Evolutionary conservation across 2,329 filamentous ascomycete genomes (phyloP).

Genomic region (Phialophora tarda): DNA sequence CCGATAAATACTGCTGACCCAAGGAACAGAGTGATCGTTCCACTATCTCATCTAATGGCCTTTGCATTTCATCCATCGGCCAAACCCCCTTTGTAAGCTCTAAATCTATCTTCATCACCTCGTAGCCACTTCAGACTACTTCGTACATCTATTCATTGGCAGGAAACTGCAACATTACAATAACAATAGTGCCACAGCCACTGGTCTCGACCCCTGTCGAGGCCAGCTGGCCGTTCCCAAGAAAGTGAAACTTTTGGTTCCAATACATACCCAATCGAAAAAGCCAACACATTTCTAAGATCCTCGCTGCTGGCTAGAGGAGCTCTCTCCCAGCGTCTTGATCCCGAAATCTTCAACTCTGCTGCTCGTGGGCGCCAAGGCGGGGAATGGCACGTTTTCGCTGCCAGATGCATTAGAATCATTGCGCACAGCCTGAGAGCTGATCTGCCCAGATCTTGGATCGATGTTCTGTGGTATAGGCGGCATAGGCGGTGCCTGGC

Average conservation of each 20-base stretch:
- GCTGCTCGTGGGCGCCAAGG: constrained; percentile 16
- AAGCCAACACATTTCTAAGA: not conserved
- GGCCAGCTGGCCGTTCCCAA: not conserved
- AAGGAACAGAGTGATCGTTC: not conserved
- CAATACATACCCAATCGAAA: not conserved
- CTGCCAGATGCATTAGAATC: constrained; percentile 22
- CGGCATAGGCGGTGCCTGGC: constrained; percentile 29
- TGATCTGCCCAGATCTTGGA: constrained; percentile 36
- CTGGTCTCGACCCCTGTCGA: not conserved
- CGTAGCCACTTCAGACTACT: constrained; percentile 13
- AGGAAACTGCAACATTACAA: not conserved
- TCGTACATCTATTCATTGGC: constrained; percentile 14
- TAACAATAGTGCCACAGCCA: not conserved
- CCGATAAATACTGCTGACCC: not conserved
- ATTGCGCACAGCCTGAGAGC: constrained; percentile 34
- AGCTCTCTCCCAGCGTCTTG: constrained; percentile 14
- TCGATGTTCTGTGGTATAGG: constrained; percentile 23
- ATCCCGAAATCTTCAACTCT: constrained; percentile 27
- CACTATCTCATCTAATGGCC: not conserved
- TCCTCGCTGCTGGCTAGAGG: constrained; percentile 6
- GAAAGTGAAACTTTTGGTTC: not conserved
- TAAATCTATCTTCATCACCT: constrained; percentile 27
- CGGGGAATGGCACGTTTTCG: constrained; percentile 24
- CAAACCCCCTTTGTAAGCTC: constrained; percentile 19
- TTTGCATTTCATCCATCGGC: not conserved